Evolutionary conservation across 495 filamentous ascomycete species (phyloP), one percentile per base, ranked within the genome.

Genomic region (Cercophora samala): DNA sequence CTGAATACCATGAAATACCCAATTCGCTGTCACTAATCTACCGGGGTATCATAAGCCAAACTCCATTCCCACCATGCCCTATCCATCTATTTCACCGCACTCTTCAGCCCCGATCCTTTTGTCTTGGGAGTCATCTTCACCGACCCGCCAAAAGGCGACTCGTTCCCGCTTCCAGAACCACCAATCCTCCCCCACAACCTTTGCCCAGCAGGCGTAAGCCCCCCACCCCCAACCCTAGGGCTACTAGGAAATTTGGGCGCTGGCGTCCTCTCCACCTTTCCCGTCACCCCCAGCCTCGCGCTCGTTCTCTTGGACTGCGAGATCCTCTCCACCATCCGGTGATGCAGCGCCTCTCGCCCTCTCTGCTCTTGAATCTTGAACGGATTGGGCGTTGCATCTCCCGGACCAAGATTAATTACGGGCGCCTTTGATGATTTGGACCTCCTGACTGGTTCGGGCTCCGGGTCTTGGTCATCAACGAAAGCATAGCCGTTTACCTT

Each of bases 401-500:
- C 85, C 9, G 77, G 80, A 5, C 87, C 88, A 4, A 92, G 84
- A 6, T 82, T 74, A 63, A 83, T 81, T 1, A 73, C 63, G 9
- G 78, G 73, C 9, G 60, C 54, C 17, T 32, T 62, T 13, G 19
- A 22, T 17, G 25, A 17, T 22, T 32, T 25, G 25, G 24, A 19
- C 63, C 29, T 51, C 61, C 55, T 13, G n/a, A 78, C 66, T 3
- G 78, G 68, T 51, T 77, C 76, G 22, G 77, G 74, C 59, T 77
- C 78, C 4, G 79, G 80, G 37, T 83, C 81, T 55, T 92, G 89
- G 70, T 96, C 90, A 69, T 97, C 93, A 54, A 99, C 95, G 76
- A 97, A 98, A 3, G 91, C 87, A 72, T 97, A 99, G 22, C 95
- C 95, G 64, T 92, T 92, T 0, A 98, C 91, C 2, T 92, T 84